Percentiles rank a stretch among this genome's conserved stretches.
Evolutionary conservation across 352 stramenopile genomes (phyloP).

Genomic region (Phytophthora litchii): DNA sequence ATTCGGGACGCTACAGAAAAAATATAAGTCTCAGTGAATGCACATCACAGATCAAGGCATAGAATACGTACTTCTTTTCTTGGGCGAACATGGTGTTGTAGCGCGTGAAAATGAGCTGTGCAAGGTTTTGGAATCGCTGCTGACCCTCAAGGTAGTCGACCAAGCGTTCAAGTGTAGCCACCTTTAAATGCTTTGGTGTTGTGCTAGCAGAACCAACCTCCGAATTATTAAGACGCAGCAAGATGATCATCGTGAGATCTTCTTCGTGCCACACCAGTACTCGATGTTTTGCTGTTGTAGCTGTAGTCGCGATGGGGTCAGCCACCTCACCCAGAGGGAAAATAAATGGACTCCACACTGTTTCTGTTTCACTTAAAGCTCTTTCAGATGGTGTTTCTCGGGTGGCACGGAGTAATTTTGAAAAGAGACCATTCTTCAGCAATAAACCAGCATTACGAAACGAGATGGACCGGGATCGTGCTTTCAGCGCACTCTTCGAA

Average conservation of each 20-base stretch:
- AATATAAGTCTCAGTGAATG: constrained; percentile 7
- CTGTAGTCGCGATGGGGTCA: not conserved
- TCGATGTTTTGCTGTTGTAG: constrained; percentile 19
- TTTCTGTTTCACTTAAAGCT: constrained; percentile 27
- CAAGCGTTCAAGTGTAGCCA: constrained; percentile 26
- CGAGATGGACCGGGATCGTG: constrained; percentile 41
- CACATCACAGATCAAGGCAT: not conserved
- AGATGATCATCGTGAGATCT: constrained; percentile 54
- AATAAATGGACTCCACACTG: constrained; percentile 51
- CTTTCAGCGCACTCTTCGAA: constrained; percentile 35
- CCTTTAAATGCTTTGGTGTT: constrained; percentile 9
- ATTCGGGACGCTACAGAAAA: constrained; percentile 27
- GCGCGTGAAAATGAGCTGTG: constrained; percentile 39
- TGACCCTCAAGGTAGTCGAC: constrained; percentile 32
- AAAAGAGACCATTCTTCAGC: constrained; percentile 55
- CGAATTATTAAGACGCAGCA: constrained; percentile 27
- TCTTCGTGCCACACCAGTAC: constrained; percentile 58
- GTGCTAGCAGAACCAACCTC: not conserved
- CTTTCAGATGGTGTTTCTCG: constrained; percentile 11
- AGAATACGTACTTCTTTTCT: constrained; percentile 30
- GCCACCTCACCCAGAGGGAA: constrained; percentile 22
- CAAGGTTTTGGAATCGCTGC: constrained; percentile 43
- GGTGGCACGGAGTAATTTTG: constrained; percentile 31
- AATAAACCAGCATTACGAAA: constrained; percentile 64
- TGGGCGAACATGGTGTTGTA: constrained; percentile 33